phyloP scores from a whole-genome alignment of 352 stramenopile species.

The Thraustochytrium sp. region DNA sequence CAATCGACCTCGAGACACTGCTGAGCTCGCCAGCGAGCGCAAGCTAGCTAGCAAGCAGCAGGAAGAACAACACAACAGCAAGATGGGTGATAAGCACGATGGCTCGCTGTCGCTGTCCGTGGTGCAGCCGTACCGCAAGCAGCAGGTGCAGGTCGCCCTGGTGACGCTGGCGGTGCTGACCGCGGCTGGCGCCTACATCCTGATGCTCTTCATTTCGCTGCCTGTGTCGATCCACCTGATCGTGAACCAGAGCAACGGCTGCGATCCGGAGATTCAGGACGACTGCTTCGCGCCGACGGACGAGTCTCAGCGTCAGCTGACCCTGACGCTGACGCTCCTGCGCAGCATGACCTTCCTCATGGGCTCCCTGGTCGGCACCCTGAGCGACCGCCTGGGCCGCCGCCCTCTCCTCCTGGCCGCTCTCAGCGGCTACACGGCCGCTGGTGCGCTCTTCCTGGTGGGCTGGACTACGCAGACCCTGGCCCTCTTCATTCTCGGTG shows the following conservation, averaged over 20 bases:
- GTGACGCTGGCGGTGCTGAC: not conserved
- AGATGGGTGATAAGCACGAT: too few species aligned
- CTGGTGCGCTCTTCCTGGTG: not conserved
- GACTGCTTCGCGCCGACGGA: slow-evolving; percentile 21
- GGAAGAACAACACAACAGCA: too few species aligned
- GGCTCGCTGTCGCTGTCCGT: too few species aligned
- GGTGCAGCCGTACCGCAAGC: not conserved
- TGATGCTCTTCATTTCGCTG: slow-evolving; percentile 19
- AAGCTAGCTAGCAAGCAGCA: too few species aligned
- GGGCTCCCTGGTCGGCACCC: too few species aligned
- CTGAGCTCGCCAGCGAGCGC: too few species aligned
- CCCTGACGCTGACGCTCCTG: too few species aligned
- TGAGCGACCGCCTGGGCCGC: not conserved
- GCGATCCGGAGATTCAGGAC: not conserved
- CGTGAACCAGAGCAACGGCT: too few species aligned
- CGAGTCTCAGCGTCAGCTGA: not conserved
- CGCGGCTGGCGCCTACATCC: not conserved
- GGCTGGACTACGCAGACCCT: slow-evolving; percentile 7
- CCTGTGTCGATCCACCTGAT: slow-evolving; percentile 5
- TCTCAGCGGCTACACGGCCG: not conserved
- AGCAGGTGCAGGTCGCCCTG: not conserved
- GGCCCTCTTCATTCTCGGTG: slow-evolving; percentile 33
- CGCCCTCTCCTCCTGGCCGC: not conserved
- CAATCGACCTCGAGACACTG: too few species aligned
- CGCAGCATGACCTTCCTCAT: too few species aligned